These are phyloP conservation scores for Infundibulicybe gibba DNA, from an alignment of 768 basidiomycete species.

Conservation along the genomic window DNA sequence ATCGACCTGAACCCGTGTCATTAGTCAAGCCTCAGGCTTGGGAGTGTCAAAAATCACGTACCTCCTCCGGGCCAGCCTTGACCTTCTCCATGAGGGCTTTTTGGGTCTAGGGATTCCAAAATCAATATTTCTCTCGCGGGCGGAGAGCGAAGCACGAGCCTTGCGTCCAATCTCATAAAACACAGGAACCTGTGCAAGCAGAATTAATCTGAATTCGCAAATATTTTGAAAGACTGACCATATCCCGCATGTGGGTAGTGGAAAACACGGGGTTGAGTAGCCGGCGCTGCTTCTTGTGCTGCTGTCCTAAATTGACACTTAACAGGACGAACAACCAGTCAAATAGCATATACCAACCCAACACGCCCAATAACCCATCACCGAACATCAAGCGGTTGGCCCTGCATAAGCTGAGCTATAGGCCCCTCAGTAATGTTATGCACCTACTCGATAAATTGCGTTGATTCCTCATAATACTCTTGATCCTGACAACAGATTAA, in stretches of 20 bases:
- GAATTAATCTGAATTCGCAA: background rate
- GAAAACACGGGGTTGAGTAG: background rate
- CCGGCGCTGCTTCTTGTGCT: background rate
- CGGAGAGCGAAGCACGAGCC: background rate
- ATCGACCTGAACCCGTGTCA: conserved; percentile 19
- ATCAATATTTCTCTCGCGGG: background rate
- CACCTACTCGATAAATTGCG: no score
- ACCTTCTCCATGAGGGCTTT: background rate
- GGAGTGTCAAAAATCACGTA: background rate
- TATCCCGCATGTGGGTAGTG: background rate
- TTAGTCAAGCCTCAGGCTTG: background rate
- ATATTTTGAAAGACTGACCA: background rate
- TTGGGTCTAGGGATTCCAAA: no score
- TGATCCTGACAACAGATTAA: no score
- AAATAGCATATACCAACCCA: background rate
- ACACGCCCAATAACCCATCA: background rate
- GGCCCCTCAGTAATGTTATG: no score
- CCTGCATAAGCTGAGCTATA: background rate
- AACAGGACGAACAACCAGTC: background rate
- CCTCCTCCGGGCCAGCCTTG: background rate
- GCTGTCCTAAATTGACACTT: background rate
- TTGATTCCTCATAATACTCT: no score
- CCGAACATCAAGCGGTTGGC: background rate
- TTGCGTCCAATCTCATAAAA: background rate
- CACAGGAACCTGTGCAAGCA: background rate